A percentile compares a stretch with the other conserved stretches of the same genome.
Conservation (phyloP, 179 eudicot genomes). For the Drosera spatulata region DNA sequence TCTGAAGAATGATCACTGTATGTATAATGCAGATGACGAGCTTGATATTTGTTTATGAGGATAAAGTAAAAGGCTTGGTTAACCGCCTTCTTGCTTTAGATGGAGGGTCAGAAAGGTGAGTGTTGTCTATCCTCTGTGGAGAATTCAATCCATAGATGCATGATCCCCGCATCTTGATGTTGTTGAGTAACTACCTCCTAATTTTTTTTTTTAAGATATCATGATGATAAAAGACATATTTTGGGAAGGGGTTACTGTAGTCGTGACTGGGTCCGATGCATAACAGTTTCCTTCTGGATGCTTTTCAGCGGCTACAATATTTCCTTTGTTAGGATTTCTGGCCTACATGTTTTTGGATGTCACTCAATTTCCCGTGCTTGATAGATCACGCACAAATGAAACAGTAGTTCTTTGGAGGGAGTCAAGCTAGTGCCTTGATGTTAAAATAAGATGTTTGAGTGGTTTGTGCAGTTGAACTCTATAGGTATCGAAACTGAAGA, state of each 20-base stretch:
- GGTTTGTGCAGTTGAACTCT: no score
- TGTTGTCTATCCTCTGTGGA: background rate
- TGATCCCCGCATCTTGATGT: background rate
- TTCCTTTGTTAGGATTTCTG: background rate
- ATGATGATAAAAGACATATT: background rate
- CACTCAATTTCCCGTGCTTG: no score
- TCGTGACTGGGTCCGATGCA: background rate
- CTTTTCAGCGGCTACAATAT: background rate
- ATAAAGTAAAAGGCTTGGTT: slow-evolving; percentile 69
- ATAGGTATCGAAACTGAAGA: background rate
- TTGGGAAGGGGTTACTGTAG: background rate
- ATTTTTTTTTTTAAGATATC: background rate
- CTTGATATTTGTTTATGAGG: slow-evolving; percentile 48
- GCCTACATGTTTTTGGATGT: no score
- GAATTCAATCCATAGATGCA: background rate
- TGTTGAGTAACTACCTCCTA: background rate
- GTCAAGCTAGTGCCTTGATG: no score
- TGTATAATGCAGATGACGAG: slow-evolving; percentile 56
- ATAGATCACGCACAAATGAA: no score
- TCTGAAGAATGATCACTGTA: slow-evolving; percentile 2
- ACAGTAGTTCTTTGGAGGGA: no score
- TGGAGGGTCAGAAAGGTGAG: slow-evolving; percentile 63
- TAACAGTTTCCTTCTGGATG: background rate
- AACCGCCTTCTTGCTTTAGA: slow-evolving; percentile 52
- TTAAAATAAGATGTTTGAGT: no score